Evolutionary conservation across 1,139 yeast genomes (phyloP).

Genomic region (Debaryomyces singareniensis): DNA sequence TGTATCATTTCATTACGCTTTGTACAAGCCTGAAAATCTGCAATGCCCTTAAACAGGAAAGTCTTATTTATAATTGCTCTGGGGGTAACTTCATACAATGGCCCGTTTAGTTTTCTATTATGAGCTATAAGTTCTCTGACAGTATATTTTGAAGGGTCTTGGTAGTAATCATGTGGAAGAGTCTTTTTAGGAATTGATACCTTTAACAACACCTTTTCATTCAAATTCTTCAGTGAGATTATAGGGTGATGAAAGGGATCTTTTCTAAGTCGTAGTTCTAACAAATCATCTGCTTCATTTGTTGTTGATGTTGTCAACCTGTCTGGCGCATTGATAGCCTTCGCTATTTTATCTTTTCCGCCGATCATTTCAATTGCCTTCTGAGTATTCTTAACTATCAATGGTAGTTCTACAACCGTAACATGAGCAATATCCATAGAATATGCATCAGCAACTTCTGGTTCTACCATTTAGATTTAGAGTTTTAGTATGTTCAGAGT

Average conservation of each 20-base stretch:
- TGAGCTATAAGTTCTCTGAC: constrained; percentile 44
- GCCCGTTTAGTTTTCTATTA: constrained; percentile 10
- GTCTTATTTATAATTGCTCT: constrained; percentile 65
- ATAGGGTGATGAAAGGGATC: constrained; percentile 85
- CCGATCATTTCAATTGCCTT: constrained; percentile 75
- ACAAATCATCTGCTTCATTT: constrained; percentile 20
- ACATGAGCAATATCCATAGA: constrained; percentile 72
- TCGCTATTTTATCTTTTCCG: constrained; percentile 47
- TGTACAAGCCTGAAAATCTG: constrained; percentile 78
- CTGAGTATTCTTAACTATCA: constrained; percentile 55
- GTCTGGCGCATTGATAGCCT: constrained; percentile 26
- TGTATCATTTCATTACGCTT: constrained; percentile 47
- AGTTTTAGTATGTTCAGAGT: no score
- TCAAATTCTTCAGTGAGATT: constrained; percentile 40
- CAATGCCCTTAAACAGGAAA: constrained; percentile 75
- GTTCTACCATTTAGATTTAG: constrained; percentile 1
- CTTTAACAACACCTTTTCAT: constrained; percentile 64
- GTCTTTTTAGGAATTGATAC: constrained; percentile 58
- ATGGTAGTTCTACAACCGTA: constrained; percentile 74
- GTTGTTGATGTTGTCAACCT: constrained; percentile 5
- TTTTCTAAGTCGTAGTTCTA: constrained; percentile 61
- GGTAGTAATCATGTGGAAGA: constrained; percentile 35
- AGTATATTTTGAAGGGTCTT: constrained; percentile 37
- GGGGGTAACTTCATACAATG: constrained; percentile 45
- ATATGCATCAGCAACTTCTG: constrained; percentile 38